A percentile compares a stretch with the other conserved stretches of the same genome.
Evolutionary conservation across 805 yeast genomes (phyloP).

Genomic region (Hanseniaspora pseudoguilliermondii): DNA sequence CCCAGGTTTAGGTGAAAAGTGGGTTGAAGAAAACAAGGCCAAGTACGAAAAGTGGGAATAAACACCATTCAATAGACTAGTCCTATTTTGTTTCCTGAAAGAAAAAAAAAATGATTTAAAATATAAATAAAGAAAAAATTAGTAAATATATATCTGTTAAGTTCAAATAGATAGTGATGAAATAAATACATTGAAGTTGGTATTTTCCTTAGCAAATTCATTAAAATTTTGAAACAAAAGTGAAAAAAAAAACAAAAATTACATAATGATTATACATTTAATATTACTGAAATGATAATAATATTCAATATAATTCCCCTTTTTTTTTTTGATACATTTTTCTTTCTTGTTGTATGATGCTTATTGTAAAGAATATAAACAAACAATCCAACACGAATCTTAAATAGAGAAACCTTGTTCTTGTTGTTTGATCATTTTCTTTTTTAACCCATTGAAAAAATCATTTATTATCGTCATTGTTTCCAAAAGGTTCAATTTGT

Average conservation of each 20-base stretch:
- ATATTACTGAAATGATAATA: no score
- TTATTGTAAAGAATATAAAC: not conserved
- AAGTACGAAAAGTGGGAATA: constrained; percentile 11
- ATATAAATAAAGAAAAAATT: no score
- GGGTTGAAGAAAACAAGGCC: constrained; percentile 14
- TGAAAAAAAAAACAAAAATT: no score
- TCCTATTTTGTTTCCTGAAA: no score
- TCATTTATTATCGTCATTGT: constrained; percentile 10
- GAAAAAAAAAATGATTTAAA: no score
- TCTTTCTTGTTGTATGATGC: not conserved
- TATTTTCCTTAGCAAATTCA: no score
- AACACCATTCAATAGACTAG: not conserved
- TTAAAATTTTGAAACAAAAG: no score
- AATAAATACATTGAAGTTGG: no score
- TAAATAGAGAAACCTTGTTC: constrained; percentile 1
- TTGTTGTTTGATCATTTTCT: constrained; percentile 2
- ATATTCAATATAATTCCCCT: no score
- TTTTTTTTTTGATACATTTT: no score
- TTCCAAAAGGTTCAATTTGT: constrained; percentile 2
- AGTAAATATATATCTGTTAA: not conserved
- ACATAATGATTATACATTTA: no score
- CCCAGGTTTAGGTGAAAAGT: constrained; percentile 12
- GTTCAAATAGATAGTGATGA: no score
- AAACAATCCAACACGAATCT: not conserved
- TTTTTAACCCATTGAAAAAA: not conserved